Percentiles rank a stretch among this genome's conserved stretches.
Evolutionary conservation across 805 yeast species (phyloP).

Genomic region (Candida yuanshanica): DNA sequence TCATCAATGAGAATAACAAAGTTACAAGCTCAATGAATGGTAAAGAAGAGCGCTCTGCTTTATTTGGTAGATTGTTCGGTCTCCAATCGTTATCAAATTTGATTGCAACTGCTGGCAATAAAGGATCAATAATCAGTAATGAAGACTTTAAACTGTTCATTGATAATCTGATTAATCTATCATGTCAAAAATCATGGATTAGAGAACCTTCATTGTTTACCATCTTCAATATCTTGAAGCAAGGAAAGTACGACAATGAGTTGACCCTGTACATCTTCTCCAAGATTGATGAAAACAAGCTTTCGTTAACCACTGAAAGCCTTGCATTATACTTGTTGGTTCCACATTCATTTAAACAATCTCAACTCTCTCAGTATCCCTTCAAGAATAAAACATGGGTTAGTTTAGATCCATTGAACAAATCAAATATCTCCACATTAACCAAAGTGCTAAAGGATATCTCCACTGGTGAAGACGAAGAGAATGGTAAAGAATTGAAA

Average conservation of each 20-base stretch:
- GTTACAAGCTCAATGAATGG: constrained; percentile 53
- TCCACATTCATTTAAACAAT: constrained; percentile 25
- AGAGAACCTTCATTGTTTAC: constrained; percentile 77
- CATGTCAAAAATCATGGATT: constrained; percentile 73
- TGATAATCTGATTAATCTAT: constrained; percentile 46
- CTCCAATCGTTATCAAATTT: constrained; percentile 62
- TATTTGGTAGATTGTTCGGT: constrained; percentile 85
- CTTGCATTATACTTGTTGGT: constrained; percentile 61
- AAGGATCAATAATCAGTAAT: constrained; percentile 8
- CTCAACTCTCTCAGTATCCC: constrained; percentile 1
- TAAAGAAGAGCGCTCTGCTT: constrained; percentile 69
- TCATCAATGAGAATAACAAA: constrained; percentile 32
- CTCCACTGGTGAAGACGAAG: constrained; percentile 30
- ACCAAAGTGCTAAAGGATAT: constrained; percentile 61
- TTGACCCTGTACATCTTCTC: constrained; percentile 30
- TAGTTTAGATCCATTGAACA: constrained; percentile 64
- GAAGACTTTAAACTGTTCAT: constrained; percentile 36
- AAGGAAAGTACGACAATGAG: constrained; percentile 18
- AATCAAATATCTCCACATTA: constrained; percentile 56
- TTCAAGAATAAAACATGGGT: constrained; percentile 48
- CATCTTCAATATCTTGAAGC: constrained; percentile 47
- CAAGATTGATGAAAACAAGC: constrained; percentile 43
- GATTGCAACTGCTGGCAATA: constrained; percentile 7
- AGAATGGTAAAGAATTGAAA: constrained; percentile 28
- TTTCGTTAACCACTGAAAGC: constrained; percentile 73